phyloP scores from a whole-genome alignment of 305 asterid species.

The Solanum chacoense region DNA sequence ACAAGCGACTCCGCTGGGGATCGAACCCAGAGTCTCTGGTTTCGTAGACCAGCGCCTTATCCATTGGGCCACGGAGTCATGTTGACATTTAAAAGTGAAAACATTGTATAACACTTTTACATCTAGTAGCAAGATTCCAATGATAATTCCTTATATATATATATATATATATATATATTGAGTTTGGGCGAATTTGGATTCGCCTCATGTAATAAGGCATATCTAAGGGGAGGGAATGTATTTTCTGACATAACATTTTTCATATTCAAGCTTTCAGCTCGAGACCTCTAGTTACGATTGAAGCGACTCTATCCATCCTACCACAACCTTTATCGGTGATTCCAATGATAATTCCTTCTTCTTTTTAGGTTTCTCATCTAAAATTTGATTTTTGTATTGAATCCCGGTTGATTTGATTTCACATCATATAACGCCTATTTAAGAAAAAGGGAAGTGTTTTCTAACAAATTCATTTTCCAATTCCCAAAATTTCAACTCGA shows the following conservation, averaged over 20 bases:
- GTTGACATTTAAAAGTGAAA: not conserved
- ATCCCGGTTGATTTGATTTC: accelerated
- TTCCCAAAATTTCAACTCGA: accelerated
- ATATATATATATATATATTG: too few species aligned
- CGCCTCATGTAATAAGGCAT: not conserved
- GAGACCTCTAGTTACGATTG: not conserved
- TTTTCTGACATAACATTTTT: not conserved
- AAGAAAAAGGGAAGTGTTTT: not conserved
- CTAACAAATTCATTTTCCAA: not conserved
- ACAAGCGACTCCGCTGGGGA: conserved; percentile 50
- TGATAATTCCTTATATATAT: too few species aligned
- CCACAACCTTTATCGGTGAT: not conserved
- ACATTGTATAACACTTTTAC: too few species aligned
- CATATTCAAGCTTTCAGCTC: not conserved
- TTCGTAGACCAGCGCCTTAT: conserved; percentile 99
- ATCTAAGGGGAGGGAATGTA: not conserved
- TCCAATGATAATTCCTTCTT: not conserved
- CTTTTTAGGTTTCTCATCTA: not conserved
- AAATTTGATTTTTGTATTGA: not conserved
- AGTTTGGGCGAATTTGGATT: not conserved
- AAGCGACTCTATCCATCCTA: accelerated
- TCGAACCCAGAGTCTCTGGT: conserved; percentile 99
- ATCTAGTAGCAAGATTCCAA: not conserved
- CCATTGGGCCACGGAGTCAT: conserved; percentile 99
- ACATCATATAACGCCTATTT: not conserved